Conservation (phyloP, 192 early-diverging fungal species). For the Coemansia umbellata region DNA sequence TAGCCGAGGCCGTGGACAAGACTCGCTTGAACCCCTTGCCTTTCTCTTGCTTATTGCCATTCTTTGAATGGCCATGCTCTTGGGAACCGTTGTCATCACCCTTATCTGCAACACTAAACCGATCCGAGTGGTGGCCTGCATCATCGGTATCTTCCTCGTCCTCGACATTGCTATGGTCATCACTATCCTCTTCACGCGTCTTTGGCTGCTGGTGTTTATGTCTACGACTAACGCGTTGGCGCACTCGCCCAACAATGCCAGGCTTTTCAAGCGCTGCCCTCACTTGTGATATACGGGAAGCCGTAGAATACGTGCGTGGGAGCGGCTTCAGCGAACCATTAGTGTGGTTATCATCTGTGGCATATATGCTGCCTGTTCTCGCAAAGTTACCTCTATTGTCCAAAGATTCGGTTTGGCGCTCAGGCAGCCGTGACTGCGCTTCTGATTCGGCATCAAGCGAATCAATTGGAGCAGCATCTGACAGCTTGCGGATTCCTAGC, state of each 20-base stretch:
- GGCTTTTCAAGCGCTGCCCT: no score
- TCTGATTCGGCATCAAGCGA: background rate
- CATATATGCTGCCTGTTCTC: background rate
- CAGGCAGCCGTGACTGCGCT: background rate
- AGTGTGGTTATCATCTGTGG: background rate
- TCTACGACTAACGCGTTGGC: slow-evolving; percentile 18
- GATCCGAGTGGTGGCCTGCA: background rate
- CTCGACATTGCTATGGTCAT: background rate
- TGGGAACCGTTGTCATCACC: background rate
- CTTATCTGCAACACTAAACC: background rate
- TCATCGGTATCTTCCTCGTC: background rate
- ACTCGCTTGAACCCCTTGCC: slow-evolving; percentile 7
- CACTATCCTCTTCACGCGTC: background rate
- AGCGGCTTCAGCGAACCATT: background rate
- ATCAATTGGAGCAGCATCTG: no score
- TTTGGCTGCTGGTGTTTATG: background rate
- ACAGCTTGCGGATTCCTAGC: background rate
- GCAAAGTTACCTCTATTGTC: background rate
- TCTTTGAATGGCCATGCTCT: no score
- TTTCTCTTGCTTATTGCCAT: background rate
- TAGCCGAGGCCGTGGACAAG: slow-evolving; percentile 9
- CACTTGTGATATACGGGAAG: no score
- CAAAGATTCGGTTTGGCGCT: background rate
- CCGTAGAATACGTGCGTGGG: slow-evolving; percentile 11
- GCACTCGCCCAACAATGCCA: slow-evolving; percentile 16